Evolutionary conservation across 495 filamentous ascomycete genomes (phyloP).

Genomic region (Clohesyomyces aquaticus): DNA sequence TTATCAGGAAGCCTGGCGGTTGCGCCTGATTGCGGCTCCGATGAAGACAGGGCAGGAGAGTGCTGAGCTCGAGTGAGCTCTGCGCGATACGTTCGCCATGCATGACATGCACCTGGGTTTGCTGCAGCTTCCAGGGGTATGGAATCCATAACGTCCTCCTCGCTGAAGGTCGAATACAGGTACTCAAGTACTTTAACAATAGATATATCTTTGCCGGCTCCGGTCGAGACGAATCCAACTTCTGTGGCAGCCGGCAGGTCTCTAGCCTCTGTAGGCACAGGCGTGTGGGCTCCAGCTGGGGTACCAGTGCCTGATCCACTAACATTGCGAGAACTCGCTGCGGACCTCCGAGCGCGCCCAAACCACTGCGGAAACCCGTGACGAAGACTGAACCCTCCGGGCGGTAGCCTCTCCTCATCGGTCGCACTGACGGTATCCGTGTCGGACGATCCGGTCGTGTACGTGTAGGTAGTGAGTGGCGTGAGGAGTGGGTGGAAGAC

Average conservation of each 20-base stretch:
- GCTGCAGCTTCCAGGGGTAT: slow-evolving; percentile 80
- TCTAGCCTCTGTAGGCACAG: slow-evolving; percentile 9
- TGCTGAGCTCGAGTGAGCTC: neutral
- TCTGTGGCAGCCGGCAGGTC: neutral
- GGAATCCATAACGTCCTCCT: slow-evolving; percentile 73
- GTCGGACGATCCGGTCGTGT: slow-evolving; percentile 71
- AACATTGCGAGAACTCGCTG: slow-evolving; percentile 39
- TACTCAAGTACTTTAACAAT: slow-evolving; percentile 74
- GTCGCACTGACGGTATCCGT: slow-evolving; percentile 76
- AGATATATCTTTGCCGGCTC: slow-evolving; percentile 39
- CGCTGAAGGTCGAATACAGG: slow-evolving; percentile 78
- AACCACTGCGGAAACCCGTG: slow-evolving; percentile 94
- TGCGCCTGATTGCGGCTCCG: slow-evolving; percentile 5
- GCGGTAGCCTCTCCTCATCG: slow-evolving; percentile 78
- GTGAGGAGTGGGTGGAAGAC: slow-evolving; percentile 94
- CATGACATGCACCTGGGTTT: slow-evolving; percentile 87
- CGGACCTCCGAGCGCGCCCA: slow-evolving; percentile 49
- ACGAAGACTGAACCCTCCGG: slow-evolving; percentile 82
- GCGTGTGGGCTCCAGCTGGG: slow-evolving; percentile 20
- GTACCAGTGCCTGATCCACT: slow-evolving; percentile 38
- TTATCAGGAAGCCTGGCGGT: slow-evolving; percentile 2
- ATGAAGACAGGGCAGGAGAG: slow-evolving; percentile 17
- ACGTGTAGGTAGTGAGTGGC: slow-evolving; percentile 86
- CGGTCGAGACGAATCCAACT: neutral
- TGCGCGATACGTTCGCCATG: slow-evolving; percentile 73